Evolutionary conservation across 2,329 filamentous ascomycete genomes (phyloP).

Genomic region (Pseudocercospora macadamiae): DNA sequence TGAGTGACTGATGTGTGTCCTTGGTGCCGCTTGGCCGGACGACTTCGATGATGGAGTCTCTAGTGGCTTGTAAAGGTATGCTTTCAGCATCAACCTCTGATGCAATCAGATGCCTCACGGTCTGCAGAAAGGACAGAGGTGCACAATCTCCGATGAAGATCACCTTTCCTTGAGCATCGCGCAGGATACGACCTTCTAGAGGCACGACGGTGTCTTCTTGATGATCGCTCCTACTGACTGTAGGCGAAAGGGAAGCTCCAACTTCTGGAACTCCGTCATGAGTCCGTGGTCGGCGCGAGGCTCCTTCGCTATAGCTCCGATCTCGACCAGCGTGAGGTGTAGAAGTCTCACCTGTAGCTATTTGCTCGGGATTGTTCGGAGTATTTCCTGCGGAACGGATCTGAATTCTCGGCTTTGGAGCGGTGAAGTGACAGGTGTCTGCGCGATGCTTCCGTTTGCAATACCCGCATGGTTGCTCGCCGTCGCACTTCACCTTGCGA

Average conservation of each 20-base stretch:
- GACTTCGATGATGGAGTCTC: slow-evolving; percentile 31
- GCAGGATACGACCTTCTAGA: slow-evolving; percentile 51
- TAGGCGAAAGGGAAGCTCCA: slow-evolving; percentile 23
- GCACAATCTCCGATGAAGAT: slow-evolving; percentile 60
- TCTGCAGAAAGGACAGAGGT: slow-evolving; percentile 57
- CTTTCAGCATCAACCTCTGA: slow-evolving; percentile 46
- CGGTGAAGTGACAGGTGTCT: slow-evolving; percentile 43
- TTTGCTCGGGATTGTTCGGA: slow-evolving; percentile 23
- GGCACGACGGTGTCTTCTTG: slow-evolving; percentile 47
- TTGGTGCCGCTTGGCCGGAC: slow-evolving; percentile 5
- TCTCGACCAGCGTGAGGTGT: not conserved
- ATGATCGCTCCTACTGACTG: slow-evolving; percentile 25
- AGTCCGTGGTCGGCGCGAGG: slow-evolving; percentile 10
- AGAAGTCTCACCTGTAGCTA: not conserved
- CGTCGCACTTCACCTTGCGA: slow-evolving; percentile 57
- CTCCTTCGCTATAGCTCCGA: slow-evolving; percentile 7
- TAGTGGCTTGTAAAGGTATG: slow-evolving; percentile 21
- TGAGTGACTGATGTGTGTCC: slow-evolving; percentile 4
- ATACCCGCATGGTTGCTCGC: slow-evolving; percentile 55
- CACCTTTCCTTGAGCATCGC: slow-evolving; percentile 56
- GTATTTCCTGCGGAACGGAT: slow-evolving; percentile 39
- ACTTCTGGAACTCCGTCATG: slow-evolving; percentile 16
- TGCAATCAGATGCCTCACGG: slow-evolving; percentile 54
- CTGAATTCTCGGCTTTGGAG: slow-evolving; percentile 16
- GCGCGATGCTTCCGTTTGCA: slow-evolving; percentile 48